These are phyloP conservation scores for Penicillium aurantiogriseum DNA, from an alignment of 2,329 filamentous ascomycete species.

Conservation along the genomic window DNA sequence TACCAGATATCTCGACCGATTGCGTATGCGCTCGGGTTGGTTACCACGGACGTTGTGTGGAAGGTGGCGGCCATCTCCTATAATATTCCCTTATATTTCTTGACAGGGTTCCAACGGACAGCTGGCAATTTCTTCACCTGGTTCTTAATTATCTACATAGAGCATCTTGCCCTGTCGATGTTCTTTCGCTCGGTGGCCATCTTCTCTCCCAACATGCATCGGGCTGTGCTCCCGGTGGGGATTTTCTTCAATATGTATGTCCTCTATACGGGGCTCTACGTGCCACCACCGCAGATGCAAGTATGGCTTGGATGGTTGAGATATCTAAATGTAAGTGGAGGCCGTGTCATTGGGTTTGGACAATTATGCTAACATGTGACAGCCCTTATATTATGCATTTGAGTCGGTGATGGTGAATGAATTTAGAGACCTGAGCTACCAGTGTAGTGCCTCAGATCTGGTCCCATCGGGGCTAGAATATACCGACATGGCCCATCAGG, in stretches of 20 bases:
- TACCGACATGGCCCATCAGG: conserved; percentile 66
- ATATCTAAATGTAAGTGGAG: not conserved
- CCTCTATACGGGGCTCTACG: not conserved
- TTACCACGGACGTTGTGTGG: not conserved
- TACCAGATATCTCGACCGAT: not conserved
- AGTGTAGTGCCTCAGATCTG: conserved; percentile 63
- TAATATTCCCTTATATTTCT: not conserved
- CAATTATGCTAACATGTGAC: not conserved
- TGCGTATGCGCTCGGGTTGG: not conserved
- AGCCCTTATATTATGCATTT: conserved; percentile 54
- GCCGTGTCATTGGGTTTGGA: not conserved
- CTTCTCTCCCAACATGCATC: not conserved
- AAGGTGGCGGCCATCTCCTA: not conserved
- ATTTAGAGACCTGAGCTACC: conserved; percentile 65
- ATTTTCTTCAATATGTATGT: not conserved
- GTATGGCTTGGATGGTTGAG: not conserved
- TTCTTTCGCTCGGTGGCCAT: not conserved
- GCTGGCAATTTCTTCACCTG: not conserved
- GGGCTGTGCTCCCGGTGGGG: not conserved
- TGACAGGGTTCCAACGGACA: not conserved
- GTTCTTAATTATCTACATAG: not conserved
- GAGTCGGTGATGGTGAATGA: conserved; percentile 83
- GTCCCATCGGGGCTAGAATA: conserved; percentile 69
- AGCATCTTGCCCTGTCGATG: not conserved
- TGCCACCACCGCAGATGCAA: not conserved